Evolutionary conservation across 805 yeast species (phyloP), one percentile per base, ranked within the genome.

Genomic region (Naumovozyma castellii): DNA sequence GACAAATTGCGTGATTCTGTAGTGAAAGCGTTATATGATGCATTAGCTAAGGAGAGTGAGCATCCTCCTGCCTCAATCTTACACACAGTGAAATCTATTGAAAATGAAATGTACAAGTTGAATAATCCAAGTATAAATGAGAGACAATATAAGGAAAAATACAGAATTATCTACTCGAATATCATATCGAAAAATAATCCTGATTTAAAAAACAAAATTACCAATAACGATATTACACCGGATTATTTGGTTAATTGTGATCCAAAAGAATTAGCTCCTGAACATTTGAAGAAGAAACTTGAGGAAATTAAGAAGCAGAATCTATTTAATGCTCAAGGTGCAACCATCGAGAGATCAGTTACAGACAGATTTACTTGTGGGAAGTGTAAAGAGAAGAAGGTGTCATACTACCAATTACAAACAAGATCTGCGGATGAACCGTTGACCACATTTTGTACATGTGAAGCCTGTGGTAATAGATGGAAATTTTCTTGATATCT

Each of bases 361-460:
- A 92, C 98, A 5, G 97, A 90, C 62, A 73, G 97, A 62, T 92
- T 92, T 62, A 82, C 94, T 1, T 92, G 98, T 66, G 97, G 97
- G 37, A 92, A 90, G 63, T 92, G 98, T 75, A 92, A 90, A 65
- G 90, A 87, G 61, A 87, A 88, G 72, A 87, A 86, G 69, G 98
- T 92, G 32, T 83, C 94, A 51, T 92, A 92, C 62, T 90, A 88
- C 64, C 98, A 92, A 67, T 75, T 92, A 81, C 98, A 92, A 70
- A 92, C 98, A 27, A 74, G 98, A 65, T 84, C 95, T 42, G 98
- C 98, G 15, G 98, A 92, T 76, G 98, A 92, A 65, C 98, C 98
- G 43, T 74, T 92, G 55, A 92, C 98, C 5, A 92, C 98, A 1
- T 92, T 92, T 61, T 92, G 98, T 69, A 88, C 96, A 3, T 92